Base-by-base conservation (phyloP, 805 yeast species). In the Teunomyces stri region DNA sequence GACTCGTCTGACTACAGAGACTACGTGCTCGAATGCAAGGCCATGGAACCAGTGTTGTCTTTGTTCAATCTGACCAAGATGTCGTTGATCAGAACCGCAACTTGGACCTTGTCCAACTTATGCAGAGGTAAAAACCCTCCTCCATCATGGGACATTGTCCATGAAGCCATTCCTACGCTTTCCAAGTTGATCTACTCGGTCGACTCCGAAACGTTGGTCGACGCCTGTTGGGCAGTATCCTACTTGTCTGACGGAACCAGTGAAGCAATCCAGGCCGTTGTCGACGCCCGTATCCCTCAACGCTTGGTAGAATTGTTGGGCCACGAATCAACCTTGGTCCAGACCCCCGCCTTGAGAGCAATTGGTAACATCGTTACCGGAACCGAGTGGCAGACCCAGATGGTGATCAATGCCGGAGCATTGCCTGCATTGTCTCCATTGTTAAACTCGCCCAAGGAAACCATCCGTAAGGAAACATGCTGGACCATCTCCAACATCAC, bases 401-500 rank as follows among this genome's bases (percentile, higher is more conserved):
- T 89, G 48, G 92, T 92, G 42, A 88, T 94, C 60, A 92, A 94
- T 67, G 82, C 90, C 31, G 97, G 97, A 52, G 96, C 92, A 11
- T 76, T 94, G 60, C 83, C 87, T 30, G 96, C 96, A 16, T 76
- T 94, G 52, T 83, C 85, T 44, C 88, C 87, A 41, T 77, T 94
- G 55, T 78, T 94, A 59, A 75, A 81, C 53, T 87, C 96, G 28
- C 82, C 89, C 50, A 90, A 91, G 75, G 99, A 94, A 68, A 82
- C 94, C 13, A 86, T 94, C 57, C 84, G 94, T 64, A 94, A 94
- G 68, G 99, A 94, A 75, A 96, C 98, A 4, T 90, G 99, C 75
- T 94, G 99, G 99, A 92, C 99, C 33, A 85, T 94, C 53, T 91
- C 97, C 49, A 94, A 94, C 72, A 91, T 94, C 64, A 94, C 99